Evolutionary conservation across 257 asterid genomes (phyloP), one percentile per base, ranked within the genome.

Genomic region (Solanum stenotomum): DNA sequence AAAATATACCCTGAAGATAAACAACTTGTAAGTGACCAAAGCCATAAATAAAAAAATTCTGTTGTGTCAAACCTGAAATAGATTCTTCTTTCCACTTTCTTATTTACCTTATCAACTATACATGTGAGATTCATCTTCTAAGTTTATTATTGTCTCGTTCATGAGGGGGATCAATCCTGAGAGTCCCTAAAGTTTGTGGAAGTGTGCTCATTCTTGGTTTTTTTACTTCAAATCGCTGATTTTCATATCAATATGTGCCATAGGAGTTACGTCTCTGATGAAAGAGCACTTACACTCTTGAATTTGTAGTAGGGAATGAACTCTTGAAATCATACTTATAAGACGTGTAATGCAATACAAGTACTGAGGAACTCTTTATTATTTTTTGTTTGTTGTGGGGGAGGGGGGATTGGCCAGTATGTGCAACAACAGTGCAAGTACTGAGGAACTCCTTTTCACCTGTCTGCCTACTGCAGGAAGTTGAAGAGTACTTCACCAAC

Each of bases 401-500:
- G 27, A 22, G 68, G 68, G 71, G 71, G 71, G 71, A 63, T n/a
- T 27, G 18, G 18, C 35, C 9, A 13, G 18, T 67, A 67, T 67
- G 75, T 67, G 75, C 38, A 13, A 68, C 52, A 44, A 12, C 52
- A 44, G 52, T 44, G 52, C 61, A 49, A 49, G 40, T 31, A 8
- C 78, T 71, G 82, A 35, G 49, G 27, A 35, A 34, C 82, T 74
- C 82, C 82, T 20, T 27, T 77, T 59, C n/a, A 31, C 76, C 46
- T 25, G 34, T 85, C 59, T 85, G 34, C 87, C 65, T 83, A 27
- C 71, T 88, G 46, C 95, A 96, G 98, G 98, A 96, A 91, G 91
- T 96, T 52, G 92, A 91, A 76, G 96, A 95, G 89, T 96, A 95
- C 92, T 96, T 96, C 90, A 88, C 98, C 87, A 93, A 96, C 88